Base-by-base conservation (phyloP, 1,284 basidiomycete genomes). In the Leccinum subspadiceum region DNA sequence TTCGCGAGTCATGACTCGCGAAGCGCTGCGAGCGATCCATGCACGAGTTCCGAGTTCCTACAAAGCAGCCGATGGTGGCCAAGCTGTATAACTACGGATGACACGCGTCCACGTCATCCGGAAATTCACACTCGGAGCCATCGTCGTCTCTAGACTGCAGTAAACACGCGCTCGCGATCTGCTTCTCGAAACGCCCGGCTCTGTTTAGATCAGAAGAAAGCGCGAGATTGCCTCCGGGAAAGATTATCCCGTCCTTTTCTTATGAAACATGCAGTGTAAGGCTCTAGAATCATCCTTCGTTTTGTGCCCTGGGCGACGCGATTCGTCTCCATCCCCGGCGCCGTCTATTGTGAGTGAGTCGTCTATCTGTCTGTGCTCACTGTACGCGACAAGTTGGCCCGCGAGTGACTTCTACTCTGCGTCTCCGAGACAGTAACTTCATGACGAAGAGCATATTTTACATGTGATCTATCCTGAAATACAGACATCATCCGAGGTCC, bases 31-130 rank as follows among this genome's bases (percentile, higher is more conserved):
- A 93, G 81, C 1, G 84, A 82, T 8, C 50, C 81, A 72, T 98
- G 95, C 9, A 96, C 84, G 37, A 99, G 84, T 1, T 65, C 98
- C 94, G 49, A 99, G 81, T 67, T 96, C 94, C 92, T 95, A 68
- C 17, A 57, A 39, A 17, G 8, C n/a, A 41, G n/a, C 4, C 15
- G 15, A 41, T 4, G 48, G 20, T 29, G 26, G 17, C 60, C 20
- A 6, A 53, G 35, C 12, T 2, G 12, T 15, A 48, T 15, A 12
- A 46, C 7, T 13, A 13, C 39, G n/a, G 6, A 20, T 31, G 35
- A 68, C 77, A 64, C 67, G 90, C 92, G 72, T 93, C 86, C 2
- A 89, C 82, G 17, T 85, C 80, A 60, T 85, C 83, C 15, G 84
- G 83, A 62, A 83, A 83, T 60, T 82, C 81, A 33, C 12, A 0